Percentiles rank a stretch among this genome's conserved stretches.
Evolutionary conservation across 257 asterid genomes (phyloP).

Genomic region (Solanum chiquidenum): DNA sequence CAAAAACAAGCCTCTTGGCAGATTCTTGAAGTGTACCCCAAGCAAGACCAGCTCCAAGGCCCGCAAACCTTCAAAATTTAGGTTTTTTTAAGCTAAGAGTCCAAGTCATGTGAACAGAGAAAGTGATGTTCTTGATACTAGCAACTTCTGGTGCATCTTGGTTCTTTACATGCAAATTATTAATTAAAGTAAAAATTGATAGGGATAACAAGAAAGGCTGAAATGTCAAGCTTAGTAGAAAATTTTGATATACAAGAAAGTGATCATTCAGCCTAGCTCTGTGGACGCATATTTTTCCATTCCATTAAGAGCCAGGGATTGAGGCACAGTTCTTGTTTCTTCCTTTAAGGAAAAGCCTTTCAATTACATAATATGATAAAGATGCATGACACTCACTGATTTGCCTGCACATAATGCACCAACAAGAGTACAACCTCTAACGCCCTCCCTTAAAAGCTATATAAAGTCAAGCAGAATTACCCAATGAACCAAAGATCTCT

Average conservation of each 20-base stretch:
- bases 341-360: background rate
- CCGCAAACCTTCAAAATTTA: slow-evolving; percentile 68
- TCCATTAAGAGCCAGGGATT: background rate
- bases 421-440: background rate
- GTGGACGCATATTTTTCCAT: background rate
- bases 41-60: slow-evolving; percentile 96
- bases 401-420: background rate
- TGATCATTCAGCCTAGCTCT: background rate
- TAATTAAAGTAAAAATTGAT: background rate
- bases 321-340: background rate
- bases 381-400: background rate
- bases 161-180: background rate
- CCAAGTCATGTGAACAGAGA: slow-evolving; percentile 5
- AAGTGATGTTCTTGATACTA: background rate
- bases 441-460: background rate
- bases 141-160: background rate
- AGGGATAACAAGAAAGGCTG: background rate
- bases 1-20: slow-evolving; percentile 73
- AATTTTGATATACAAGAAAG: background rate
- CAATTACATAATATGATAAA: background rate
- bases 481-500: background rate
- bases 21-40: slow-evolving; percentile 98
- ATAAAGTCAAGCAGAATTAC: background rate
- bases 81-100: slow-evolving; percentile 10
- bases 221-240: background rate